Evolutionary conservation across 2,329 filamentous ascomycete genomes (phyloP).

Genomic region (Pseudocercospora musae): DNA sequence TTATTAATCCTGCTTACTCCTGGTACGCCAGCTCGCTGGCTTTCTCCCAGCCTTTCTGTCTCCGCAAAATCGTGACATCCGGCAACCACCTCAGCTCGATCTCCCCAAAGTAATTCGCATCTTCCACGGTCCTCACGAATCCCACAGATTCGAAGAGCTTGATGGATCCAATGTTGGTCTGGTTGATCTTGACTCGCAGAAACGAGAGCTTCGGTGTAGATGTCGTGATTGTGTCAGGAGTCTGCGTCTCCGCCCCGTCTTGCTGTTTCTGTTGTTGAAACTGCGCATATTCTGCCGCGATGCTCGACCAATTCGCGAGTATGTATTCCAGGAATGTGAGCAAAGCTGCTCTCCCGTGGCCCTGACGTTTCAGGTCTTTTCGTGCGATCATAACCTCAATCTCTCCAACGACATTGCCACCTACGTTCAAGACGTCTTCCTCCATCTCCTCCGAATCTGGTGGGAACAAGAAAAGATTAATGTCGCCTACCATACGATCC

Average conservation of each 20-base stretch:
- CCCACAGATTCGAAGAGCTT: conserved; percentile 59
- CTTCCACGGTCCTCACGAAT: conserved; percentile 50
- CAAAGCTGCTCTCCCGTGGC: conserved; percentile 64
- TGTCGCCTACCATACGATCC: conserved; percentile 47
- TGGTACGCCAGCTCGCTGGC: conserved; percentile 12
- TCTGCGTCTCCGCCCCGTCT: not conserved
- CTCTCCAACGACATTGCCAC: conserved; percentile 57
- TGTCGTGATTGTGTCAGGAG: not conserved
- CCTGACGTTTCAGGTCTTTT: conserved; percentile 55
- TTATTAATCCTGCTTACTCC: not conserved
- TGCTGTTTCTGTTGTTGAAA: not conserved
- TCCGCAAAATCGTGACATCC: conserved; percentile 14
- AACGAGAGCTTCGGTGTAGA: conserved; percentile 37
- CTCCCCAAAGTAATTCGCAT: conserved; percentile 65
- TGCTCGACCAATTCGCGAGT: conserved; percentile 46
- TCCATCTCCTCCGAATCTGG: conserved; percentile 47
- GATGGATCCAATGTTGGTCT: conserved; percentile 56
- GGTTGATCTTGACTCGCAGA: conserved; percentile 61
- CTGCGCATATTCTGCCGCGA: conserved; percentile 39
- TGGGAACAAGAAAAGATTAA: conserved; percentile 67
- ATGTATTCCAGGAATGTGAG: conserved; percentile 69
- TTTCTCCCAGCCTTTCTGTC: conserved; percentile 20
- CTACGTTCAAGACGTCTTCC: conserved; percentile 41
- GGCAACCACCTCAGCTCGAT: conserved; percentile 53
- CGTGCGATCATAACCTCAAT: conserved; percentile 83